These are phyloP conservation scores for Beauveria sp. DNA, from an alignment of 2,329 filamentous ascomycete genomes.

Conservation along the genomic window DNA sequence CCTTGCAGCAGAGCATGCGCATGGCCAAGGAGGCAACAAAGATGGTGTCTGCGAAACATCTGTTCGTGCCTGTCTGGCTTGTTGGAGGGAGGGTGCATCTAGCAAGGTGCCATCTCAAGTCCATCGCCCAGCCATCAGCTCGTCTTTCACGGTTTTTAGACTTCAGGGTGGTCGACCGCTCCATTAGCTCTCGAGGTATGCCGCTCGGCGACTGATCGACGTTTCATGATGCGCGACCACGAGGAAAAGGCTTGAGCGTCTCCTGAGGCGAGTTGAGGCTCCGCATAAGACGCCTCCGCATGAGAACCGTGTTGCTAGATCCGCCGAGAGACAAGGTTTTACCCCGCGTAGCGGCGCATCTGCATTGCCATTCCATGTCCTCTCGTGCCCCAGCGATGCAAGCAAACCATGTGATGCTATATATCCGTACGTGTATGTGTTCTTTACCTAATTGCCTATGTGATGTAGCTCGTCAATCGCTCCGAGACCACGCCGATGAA, in stretches of 20 bases:
- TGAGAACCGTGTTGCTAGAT: not conserved
- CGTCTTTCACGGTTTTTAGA: not conserved
- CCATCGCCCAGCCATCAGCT: not conserved
- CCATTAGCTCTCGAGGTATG: not conserved
- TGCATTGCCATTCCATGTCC: no score
- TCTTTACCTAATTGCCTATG: no score
- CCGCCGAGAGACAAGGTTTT: constrained; percentile 4
- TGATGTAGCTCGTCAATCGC: no score
- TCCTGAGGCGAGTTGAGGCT: not conserved
- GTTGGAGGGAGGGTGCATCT: constrained; percentile 1
- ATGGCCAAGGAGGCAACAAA: not conserved
- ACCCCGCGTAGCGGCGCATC: not conserved
- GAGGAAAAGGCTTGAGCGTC: not conserved
- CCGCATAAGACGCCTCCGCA: not conserved
- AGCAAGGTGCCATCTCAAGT: not conserved
- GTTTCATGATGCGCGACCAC: not conserved
- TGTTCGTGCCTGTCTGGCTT: not conserved
- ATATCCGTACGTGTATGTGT: no score
- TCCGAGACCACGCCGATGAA: no score
- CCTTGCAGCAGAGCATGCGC: not conserved
- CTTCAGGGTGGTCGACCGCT: not conserved
- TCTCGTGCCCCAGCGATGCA: no score
- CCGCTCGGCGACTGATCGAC: not conserved
- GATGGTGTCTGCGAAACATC: not conserved
- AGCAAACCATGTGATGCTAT: no score